A percentile compares a stretch with the other conserved stretches of the same genome.
Evolutionary conservation across 352 stramenopile species (phyloP).

Genomic region (Albugo laibachii): DNA sequence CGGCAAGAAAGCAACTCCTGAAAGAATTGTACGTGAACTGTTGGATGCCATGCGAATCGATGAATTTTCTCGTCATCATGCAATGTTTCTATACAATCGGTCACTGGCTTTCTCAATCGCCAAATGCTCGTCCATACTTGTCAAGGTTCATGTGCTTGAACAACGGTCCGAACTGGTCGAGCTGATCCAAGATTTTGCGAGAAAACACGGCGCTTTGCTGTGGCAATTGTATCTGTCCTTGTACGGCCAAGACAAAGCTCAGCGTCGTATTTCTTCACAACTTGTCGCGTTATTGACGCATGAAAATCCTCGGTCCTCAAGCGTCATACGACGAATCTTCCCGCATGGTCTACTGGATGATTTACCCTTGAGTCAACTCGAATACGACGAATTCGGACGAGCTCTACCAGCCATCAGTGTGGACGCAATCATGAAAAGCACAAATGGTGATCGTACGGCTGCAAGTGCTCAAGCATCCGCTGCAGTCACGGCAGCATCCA

Average conservation of each 20-base stretch:
- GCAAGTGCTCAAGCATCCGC: too few species aligned
- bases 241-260: constrained; percentile 64
- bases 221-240: constrained; percentile 74
- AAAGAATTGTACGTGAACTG: constrained; percentile 48
- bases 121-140: constrained; percentile 72
- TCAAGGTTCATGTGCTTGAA: constrained; percentile 74
- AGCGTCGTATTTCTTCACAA: constrained; percentile 71
- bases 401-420: constrained; percentile 30
- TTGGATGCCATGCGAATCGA: constrained; percentile 70
- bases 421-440: constrained; percentile 19
- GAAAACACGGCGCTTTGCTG: constrained; percentile 61
- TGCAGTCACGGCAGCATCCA: background rate
- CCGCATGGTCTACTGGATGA: constrained; percentile 65
- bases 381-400: constrained; percentile 73
- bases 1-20: constrained; percentile 66
- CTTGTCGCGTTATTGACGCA: constrained; percentile 69
- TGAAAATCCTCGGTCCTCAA: constrained; percentile 67
- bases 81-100: constrained; percentile 70
- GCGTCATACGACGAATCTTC: constrained; percentile 68
- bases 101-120: constrained; percentile 69
- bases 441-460: too few species aligned
- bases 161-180: constrained; percentile 73
- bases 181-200: constrained; percentile 67
- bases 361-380: constrained; percentile 38
- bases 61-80: constrained; percentile 72